Evolutionary conservation across 83 land plant species (phyloP), one percentile per base, ranked within the genome.

Genomic region (Larix sibirica): DNA sequence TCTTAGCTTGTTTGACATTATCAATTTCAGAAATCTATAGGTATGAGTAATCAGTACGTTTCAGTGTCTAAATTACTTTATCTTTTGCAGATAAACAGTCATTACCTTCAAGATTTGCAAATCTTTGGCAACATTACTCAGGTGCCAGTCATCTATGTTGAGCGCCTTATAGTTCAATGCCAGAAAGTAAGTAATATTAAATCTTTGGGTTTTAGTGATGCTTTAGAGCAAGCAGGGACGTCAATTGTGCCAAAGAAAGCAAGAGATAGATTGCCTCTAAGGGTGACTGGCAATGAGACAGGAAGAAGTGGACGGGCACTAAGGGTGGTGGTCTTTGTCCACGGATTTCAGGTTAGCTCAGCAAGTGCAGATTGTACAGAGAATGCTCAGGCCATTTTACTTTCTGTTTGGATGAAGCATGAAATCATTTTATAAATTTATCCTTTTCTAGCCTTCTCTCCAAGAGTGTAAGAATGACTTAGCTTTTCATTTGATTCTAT

Each of bases 271-370:
- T 68, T 83, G 21, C 42, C 69, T 61, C 42, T 60, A 40, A 85
- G 75, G 65, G 66, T 18, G 79, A 12, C 83, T 63, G 86, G 65
- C 61, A 28, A 61, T 65, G 70, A 28, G 38, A 0, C 6, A 24
- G 86, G 65, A 66, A 79, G 75, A 78, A 85, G 24, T 58, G 83
- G 87, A 77, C 90, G 93, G 73, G 68, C 85, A 14, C 81, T 93
- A 58, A 90, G 86, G 83, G 83, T 89, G 24, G 96, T 94, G 61
- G 90, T 96, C 73, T 96, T 94, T 84, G 98, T 96, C 13, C 98
- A 96, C 88, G 98, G 98, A 58, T 96, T 96, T 86, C 98, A 96
- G 96, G 98, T 81, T 81, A 56, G 20, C 44, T 91, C 91, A 67
- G 61, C 82, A 17, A 28, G 95, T 94, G 47, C 88, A 94, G 69